phyloP scores from a whole-genome alignment of 306 rosid genomes.

The Begonia loranthoides region DNA sequence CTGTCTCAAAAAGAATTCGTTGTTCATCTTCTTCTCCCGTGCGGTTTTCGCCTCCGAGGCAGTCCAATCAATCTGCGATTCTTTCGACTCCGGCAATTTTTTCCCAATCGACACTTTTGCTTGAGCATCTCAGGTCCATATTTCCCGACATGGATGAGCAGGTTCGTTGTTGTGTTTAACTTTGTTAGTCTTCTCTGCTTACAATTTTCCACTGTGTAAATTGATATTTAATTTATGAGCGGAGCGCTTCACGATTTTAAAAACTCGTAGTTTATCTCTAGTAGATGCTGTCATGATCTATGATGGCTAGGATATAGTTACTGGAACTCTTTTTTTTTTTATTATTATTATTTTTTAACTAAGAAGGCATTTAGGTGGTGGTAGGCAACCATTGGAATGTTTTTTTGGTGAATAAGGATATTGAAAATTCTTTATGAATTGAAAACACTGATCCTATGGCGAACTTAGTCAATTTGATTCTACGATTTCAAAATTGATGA shows the following conservation, averaged over 20 bases:
- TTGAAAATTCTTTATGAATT: too few relatives aligned
- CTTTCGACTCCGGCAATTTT: slow-evolving; percentile 13
- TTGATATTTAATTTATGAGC: not conserved
- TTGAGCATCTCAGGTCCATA: slow-evolving; percentile 39
- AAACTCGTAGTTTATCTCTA: not conserved
- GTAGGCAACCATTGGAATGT: too few relatives aligned
- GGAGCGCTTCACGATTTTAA: not conserved
- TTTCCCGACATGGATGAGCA: slow-evolving; percentile 76
- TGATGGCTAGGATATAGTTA: too few relatives aligned
- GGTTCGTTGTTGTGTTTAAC: slow-evolving; percentile 18
- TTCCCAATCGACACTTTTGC: slow-evolving; percentile 17
- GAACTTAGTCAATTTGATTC: too few relatives aligned
- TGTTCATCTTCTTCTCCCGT: slow-evolving; percentile 53
- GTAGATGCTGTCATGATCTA: not conserved
- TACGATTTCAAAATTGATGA: too few relatives aligned
- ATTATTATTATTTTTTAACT: too few relatives aligned
- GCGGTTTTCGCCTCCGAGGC: slow-evolving; percentile 30
- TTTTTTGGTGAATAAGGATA: too few relatives aligned
- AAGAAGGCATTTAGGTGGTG: too few relatives aligned
- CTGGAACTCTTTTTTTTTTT: too few relatives aligned
- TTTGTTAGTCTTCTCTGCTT: not conserved
- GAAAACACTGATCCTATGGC: too few relatives aligned
- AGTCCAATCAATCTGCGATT: slow-evolving; percentile 15
- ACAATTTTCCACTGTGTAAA: not conserved
- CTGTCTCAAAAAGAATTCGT: slow-evolving; percentile 53